Percentiles rank a stretch among this genome's conserved stretches.
These are phyloP conservation scores for Ogataea polymorpha DNA, from an alignment of 805 yeast genomes.

Conservation along the genomic window DNA sequence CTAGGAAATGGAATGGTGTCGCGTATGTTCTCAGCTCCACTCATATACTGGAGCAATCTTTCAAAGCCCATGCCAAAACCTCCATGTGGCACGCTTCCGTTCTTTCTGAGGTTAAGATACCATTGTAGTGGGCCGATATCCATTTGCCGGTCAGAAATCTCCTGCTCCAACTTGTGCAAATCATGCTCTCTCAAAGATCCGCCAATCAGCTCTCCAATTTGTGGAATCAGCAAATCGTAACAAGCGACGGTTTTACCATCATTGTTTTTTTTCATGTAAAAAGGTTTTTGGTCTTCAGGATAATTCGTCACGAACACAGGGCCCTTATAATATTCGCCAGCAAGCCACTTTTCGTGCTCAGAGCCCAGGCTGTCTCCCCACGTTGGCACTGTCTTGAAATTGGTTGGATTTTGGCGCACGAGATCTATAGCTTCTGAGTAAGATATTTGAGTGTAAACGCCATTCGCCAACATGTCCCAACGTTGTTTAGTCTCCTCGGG, in stretches of 20 bases:
- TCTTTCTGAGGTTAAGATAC: conserved; percentile 71
- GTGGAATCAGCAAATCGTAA: conserved; percentile 85
- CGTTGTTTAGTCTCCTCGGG: conserved; percentile 38
- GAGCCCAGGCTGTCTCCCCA: conserved; percentile 78
- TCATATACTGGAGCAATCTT: conserved; percentile 69
- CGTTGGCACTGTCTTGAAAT: conserved; percentile 42
- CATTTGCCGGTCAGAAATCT: conserved; percentile 57
- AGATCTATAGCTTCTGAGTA: conserved; percentile 73
- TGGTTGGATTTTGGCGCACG: conserved; percentile 34
- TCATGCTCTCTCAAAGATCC: conserved; percentile 89
- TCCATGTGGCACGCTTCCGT: conserved; percentile 90
- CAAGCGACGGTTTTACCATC: conserved; percentile 72
- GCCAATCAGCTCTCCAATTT: conserved; percentile 89
- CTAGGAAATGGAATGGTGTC: conserved; percentile 90
- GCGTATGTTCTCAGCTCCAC: conserved; percentile 73
- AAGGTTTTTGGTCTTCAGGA: conserved; percentile 77
- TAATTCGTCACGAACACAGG: conserved; percentile 92
- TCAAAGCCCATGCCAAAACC: conserved; percentile 97
- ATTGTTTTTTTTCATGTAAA: conserved; percentile 73
- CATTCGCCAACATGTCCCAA: conserved; percentile 55
- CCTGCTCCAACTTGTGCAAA: conserved; percentile 42
- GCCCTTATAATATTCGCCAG: conserved; percentile 59
- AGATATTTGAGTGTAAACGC: conserved; percentile 66
- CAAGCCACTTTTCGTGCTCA: conserved; percentile 90
- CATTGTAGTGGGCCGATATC: conserved; percentile 60